These are phyloP conservation scores for Thelonectria rubi DNA, from an alignment of 2,329 filamentous ascomycete species.

Conservation along the genomic window DNA sequence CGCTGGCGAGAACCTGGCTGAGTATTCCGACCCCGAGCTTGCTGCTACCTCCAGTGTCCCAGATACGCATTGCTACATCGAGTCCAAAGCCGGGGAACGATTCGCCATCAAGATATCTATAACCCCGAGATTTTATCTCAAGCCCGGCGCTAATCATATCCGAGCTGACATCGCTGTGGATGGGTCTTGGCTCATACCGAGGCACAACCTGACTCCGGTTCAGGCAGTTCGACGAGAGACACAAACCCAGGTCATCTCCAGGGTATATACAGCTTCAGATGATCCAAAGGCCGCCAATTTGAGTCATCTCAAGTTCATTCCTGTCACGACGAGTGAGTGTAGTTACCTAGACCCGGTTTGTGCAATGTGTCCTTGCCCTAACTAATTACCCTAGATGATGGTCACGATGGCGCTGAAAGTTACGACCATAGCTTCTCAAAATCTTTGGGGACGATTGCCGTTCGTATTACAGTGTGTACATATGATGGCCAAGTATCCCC, in stretches of 20 bases:
- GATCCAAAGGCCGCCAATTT: not conserved
- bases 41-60: not conserved
- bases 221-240: not conserved
- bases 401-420: not conserved
- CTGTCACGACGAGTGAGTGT: slow-evolving; percentile 23
- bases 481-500: not conserved
- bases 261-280: not conserved
- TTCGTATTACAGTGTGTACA: not conserved
- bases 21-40: slow-evolving; percentile 28
- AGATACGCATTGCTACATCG: slow-evolving; percentile 34
- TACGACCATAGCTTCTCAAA: slow-evolving; percentile 6
- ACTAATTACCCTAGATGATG: not conserved
- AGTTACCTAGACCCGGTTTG: not conserved
- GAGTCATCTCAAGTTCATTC: slow-evolving; percentile 27
- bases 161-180: slow-evolving; percentile 16
- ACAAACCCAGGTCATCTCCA: not conserved
- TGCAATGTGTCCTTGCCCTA: not conserved
- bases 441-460: slow-evolving; percentile 31
- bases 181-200: slow-evolving; percentile 1
- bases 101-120: slow-evolving; percentile 29
- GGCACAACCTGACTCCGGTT: not conserved
- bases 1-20: slow-evolving; percentile 31
- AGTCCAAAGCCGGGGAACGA: slow-evolving; percentile 31
- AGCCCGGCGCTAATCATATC: fast-evolving
- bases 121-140: not conserved